A percentile compares a stretch with the other conserved stretches of the same genome.
These are phyloP conservation scores for Rubus parviflorus DNA, from an alignment of 306 rosid species.

Conservation along the genomic window DNA sequence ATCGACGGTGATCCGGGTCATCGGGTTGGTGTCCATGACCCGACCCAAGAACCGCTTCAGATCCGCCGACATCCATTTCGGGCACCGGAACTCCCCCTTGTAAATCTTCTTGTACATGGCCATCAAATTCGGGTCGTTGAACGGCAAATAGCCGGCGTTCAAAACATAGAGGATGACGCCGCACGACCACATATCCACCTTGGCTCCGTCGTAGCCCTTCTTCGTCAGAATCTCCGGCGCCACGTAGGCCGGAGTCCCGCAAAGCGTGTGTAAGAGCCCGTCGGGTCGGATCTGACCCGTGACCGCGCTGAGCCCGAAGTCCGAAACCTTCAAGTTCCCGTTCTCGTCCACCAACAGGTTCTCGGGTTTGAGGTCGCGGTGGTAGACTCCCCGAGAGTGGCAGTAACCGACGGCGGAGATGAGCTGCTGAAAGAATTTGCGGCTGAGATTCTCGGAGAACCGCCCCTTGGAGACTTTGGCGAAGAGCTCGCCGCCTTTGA, in stretches of 20 bases:
- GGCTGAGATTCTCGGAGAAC: conserved; percentile 49
- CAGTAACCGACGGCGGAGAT: conserved; percentile 75
- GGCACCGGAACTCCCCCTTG: conserved; percentile 65
- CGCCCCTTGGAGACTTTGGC: conserved; percentile 47
- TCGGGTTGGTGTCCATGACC: conserved; percentile 59
- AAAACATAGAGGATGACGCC: conserved; percentile 63
- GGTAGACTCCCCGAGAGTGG: conserved; percentile 64
- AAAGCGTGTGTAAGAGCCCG: conserved; percentile 67
- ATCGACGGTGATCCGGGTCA: conserved; percentile 55
- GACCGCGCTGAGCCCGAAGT: conserved; percentile 71
- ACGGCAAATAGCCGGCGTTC: conserved; percentile 69
- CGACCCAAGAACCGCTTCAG: conserved; percentile 47
- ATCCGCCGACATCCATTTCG: conserved; percentile 63
- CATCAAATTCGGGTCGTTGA: conserved; percentile 74
- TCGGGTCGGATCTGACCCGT: conserved; percentile 53
- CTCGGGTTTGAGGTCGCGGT: conserved; percentile 76
- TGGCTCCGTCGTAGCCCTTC: conserved; percentile 75
- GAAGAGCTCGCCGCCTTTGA: conserved; percentile 73
- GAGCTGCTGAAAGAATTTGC: conserved; percentile 52
- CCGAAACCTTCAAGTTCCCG: conserved; percentile 57
- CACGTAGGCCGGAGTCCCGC: conserved; percentile 86
- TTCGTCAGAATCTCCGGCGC: conserved; percentile 77
- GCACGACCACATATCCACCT: conserved; percentile 70
- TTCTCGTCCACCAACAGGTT: conserved; percentile 58
- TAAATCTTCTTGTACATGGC: conserved; percentile 68